Base-by-base conservation (phyloP, 352 stramenopile species). In the Phytophthora fragariaefolia region DNA sequence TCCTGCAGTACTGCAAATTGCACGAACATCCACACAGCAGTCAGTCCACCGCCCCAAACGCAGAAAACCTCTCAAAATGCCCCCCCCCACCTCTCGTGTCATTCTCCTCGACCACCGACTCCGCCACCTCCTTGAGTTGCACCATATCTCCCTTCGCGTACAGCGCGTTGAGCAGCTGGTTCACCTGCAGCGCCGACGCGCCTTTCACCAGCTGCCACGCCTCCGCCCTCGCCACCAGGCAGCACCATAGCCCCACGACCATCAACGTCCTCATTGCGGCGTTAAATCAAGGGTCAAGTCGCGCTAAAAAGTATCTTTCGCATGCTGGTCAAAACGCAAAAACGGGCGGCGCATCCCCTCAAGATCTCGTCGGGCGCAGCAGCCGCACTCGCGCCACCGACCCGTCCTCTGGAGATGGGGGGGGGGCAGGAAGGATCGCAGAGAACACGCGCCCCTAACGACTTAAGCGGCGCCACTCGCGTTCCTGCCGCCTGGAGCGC, bases 141-240 rank as follows among this genome's bases (percentile, higher is more conserved):
- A 85, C 64, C 58, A 89, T 84, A 28, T 87, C 74, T 0, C 76
- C 69, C 18, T 56, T 60, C 1, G 17, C 24, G 48, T 92, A 92
- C 23, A 90, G 46, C 22, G 60, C 51, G 0, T 30, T 30, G 24
- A 89, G 70, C 34, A 79, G 38, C 6, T 48, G 43, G 46, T 85
- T 61, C 51, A 85, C 71, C 27, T 85, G 65, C 18, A 63, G n/a
- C 4, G 62, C 48, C 17, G 67, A 60, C 24, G 67, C 54, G 40
- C 17, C 58, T 49, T 17, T 65, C 43, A 74, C 26, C 34, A 74
- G 26, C 24, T 22, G 47, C n/a, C 56, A 38, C 5, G 45, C 48
- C 12, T 58, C 13, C 28, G 2, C 17, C 20, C 30, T 1, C 36
- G 18, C 6, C 46, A 62, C 1, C 24, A 58, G 28, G 23, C 52